Percentiles rank a stretch among this genome's conserved stretches.
Conservation (phyloP, 139 green algal species). For the Coccomyxa sp. region DNA sequence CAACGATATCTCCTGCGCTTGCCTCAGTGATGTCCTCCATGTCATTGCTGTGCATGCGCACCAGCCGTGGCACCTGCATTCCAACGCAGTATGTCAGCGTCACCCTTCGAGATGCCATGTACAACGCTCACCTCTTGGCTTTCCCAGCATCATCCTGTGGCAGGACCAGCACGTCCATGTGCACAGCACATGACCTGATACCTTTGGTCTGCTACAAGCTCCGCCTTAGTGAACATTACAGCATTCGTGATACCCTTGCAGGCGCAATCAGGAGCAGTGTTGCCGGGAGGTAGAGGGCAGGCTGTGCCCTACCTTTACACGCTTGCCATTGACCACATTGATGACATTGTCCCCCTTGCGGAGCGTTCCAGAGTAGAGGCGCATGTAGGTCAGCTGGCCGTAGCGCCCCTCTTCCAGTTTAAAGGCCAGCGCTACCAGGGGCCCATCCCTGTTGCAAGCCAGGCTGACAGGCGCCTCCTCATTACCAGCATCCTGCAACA, state of each 20-base stretch:
- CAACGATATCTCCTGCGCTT: slow-evolving; percentile 92
- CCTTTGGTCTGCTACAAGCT: no score
- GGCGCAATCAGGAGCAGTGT: no score
- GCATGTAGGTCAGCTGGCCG: slow-evolving; percentile 97
- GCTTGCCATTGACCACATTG: slow-evolving; percentile 74
- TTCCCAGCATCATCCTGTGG: neutral
- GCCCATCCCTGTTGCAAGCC: slow-evolving; percentile 40
- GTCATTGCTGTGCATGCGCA: slow-evolving; percentile 89
- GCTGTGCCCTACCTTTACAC: slow-evolving; percentile 39
- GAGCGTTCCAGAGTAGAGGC: slow-evolving; percentile 89
- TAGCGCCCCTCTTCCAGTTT: slow-evolving; percentile 98
- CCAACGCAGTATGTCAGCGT: no score
- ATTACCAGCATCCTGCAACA: slow-evolving; percentile 42
- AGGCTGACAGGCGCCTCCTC: slow-evolving; percentile 61
- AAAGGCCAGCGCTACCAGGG: slow-evolving; percentile 86
- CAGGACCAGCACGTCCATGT: neutral
- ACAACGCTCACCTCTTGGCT: neutral
- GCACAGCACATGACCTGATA: no score
- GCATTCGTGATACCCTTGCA: no score
- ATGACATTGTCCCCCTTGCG: slow-evolving; percentile 77
- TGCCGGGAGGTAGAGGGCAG: no score
- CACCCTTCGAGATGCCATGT: no score
- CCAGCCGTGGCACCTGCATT: slow-evolving; percentile 85
- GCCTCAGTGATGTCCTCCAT: slow-evolving; percentile 85
- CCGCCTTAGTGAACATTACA: no score